A percentile compares a stretch with the other conserved stretches of the same genome.
Conservation (phyloP, 2,329 filamentous ascomycete species). For the Diplocarpon mali region DNA sequence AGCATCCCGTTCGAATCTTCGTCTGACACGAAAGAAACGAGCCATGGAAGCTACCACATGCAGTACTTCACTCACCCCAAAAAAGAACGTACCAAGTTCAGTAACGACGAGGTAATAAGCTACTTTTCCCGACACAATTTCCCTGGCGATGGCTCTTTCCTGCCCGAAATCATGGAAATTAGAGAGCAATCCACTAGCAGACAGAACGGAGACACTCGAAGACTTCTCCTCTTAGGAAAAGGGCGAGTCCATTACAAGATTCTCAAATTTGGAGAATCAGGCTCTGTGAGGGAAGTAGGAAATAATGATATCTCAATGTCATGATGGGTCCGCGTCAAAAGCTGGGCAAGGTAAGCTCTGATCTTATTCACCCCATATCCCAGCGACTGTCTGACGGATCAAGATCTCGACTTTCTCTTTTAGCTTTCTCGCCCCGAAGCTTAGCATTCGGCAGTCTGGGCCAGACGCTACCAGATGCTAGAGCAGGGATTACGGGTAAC, state of each 20-base stretch:
- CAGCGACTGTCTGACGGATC: too few species aligned
- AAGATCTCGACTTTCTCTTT: background rate
- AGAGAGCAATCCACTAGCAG: constrained; percentile 7
- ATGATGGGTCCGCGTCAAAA: constrained; percentile 1
- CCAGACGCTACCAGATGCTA: too few species aligned
- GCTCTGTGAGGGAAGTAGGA: background rate
- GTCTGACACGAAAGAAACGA: background rate
- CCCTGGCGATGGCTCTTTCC: constrained; percentile 12
- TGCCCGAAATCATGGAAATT: constrained; percentile 20
- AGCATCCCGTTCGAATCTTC: constrained; percentile 16
- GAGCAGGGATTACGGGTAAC: background rate
- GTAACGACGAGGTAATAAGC: constrained; percentile 14
- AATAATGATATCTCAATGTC: constrained; percentile 21
- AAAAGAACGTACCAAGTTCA: constrained; percentile 5
- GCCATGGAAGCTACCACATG: background rate
- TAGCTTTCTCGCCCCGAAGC: background rate
- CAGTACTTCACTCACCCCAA: constrained; percentile 4
- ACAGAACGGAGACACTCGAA: constrained; percentile 10
- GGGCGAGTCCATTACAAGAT: constrained; percentile 23
- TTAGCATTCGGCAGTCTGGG: background rate
- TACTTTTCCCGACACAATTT: constrained; percentile 14
- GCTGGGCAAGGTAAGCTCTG: background rate
- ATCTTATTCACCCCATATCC: background rate
- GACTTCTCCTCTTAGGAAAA: constrained; percentile 21
- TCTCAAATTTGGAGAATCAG: constrained; percentile 10